Evolutionary conservation across 164 flowering plant genomes (phyloP), one percentile per base, ranked within the genome.

Genomic region (Litsea cubeba): DNA sequence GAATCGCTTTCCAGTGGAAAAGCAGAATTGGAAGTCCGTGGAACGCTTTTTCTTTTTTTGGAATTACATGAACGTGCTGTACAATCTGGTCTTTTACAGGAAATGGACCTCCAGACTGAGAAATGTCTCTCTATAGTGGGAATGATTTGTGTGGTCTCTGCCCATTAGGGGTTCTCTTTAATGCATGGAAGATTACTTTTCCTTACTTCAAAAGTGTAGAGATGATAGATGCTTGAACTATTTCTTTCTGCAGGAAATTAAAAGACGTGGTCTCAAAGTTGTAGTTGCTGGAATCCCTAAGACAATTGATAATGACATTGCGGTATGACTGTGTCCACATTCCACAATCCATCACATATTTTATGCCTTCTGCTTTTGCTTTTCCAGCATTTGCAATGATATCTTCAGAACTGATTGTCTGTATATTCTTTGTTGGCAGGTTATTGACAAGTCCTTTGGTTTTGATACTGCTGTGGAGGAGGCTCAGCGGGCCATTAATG

Each of bases 381-480:
- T 25, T 25, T 63, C 28, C 66, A 63, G 25, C 24, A 12, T 54
- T 54, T 5, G 17, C 12, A 15, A 14, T 26, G 7, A 30, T 66
- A 26, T 25, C 46, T 66, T 66, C n/a, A 26, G 69, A 17, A 66
- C 18, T 15, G 28, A 30, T 66, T 35, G 14, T 17, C n/a, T 25
- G 18, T 15, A 28, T 66, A 7, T 66, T 30, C 65, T 20, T 12
- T 73, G 62, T 26, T 76, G 24, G 51, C 81, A 93, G 98, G 95
- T 93, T 51, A 93, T 93, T 66, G 98, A 91, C 83, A 93, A 83
- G 74, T 93, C 98, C 66, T 93, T 93, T 84, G 97, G 98, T 65
- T 93, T 93, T 84, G 97, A 93, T 76, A 85, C 97, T 85, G 95
- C 97, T 68, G 97, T 93, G 62, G 97, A 93, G 79, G 97, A 93